phyloP scores from a whole-genome alignment of 164 flowering plant species.

The Tinospora cordifolia region DNA sequence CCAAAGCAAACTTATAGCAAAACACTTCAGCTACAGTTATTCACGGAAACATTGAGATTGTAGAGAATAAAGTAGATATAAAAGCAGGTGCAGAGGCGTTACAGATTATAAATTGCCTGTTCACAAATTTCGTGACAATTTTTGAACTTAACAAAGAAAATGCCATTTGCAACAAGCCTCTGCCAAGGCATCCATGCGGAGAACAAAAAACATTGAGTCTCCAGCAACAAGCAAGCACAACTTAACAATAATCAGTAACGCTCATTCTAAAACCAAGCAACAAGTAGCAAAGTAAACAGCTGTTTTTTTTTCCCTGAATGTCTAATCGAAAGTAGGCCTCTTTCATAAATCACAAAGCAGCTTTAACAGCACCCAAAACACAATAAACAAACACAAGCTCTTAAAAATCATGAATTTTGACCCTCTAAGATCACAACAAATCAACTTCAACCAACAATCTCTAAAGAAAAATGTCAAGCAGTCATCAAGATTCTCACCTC shows the following conservation, averaged over 20 bases:
- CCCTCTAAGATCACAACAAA: not conserved
- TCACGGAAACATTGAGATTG: not conserved
- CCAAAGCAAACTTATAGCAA: no score
- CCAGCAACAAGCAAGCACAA: not conserved
- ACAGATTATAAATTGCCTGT: no score
- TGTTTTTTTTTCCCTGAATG: not conserved
- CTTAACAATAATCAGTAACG: no score
- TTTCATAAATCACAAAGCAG: not conserved
- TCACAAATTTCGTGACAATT: no score
- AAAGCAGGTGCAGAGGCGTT: not conserved
- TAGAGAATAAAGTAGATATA: not conserved
- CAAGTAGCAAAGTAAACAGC: not conserved
- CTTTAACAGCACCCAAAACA: not conserved
- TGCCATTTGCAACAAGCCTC: no score
- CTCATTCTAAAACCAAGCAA: not conserved
- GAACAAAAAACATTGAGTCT: not conserved
- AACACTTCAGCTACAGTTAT: not conserved
- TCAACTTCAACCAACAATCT: not conserved
- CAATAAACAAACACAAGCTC: no score
- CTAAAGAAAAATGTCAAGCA: not conserved
- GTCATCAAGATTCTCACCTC: slow-evolving; percentile 38
- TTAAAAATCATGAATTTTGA: no score
- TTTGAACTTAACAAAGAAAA: no score
- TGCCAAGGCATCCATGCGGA: no score
- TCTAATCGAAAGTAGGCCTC: not conserved